These are phyloP conservation scores for Fusarium sp. DNA, from an alignment of 2,329 filamentous ascomycete genomes.

Conservation along the genomic window DNA sequence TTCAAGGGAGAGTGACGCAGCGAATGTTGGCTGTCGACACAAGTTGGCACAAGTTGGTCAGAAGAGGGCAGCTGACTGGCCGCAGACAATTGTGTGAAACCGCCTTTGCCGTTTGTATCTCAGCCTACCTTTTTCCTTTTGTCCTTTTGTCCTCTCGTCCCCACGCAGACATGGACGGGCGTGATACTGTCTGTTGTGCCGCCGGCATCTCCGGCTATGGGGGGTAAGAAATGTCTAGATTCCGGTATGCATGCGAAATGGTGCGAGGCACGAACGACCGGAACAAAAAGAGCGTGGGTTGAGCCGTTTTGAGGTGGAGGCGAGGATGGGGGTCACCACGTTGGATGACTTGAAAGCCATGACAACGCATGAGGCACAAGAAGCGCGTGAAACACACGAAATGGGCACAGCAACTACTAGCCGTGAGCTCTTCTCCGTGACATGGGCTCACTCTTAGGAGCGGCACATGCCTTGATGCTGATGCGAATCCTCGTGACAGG, in stretches of 20 bases:
- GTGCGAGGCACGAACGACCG: constrained; percentile 29
- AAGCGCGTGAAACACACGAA: constrained; percentile 8
- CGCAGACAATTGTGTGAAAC: constrained; percentile 24
- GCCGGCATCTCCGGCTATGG: constrained; percentile 9
- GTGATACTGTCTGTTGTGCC: constrained; percentile 5
- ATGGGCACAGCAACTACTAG: constrained; percentile 16
- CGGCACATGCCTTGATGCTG: neutral
- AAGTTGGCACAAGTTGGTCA: constrained; percentile 34
- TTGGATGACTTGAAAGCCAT: constrained; percentile 26
- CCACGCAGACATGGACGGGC: neutral
- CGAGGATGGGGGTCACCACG: constrained; percentile 37
- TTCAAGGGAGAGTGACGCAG: constrained; percentile 38
- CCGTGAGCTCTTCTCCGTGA: neutral
- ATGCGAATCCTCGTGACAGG: constrained; percentile 27
- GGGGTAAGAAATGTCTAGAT: constrained; percentile 25
- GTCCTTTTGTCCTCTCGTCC: constrained; percentile 6
- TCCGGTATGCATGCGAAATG: constrained; percentile 36
- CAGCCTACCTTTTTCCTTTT: constrained; percentile 23
- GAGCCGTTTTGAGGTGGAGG: constrained; percentile 34
- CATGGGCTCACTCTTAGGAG: constrained; percentile 19
- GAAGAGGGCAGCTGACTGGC: constrained; percentile 31
- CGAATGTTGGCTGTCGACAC: constrained; percentile 6
- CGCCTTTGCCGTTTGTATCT: constrained; percentile 28
- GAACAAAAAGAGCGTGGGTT: constrained; percentile 30
- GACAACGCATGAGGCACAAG: constrained; percentile 19